These are phyloP conservation scores for Onygenales sp. DNA, from an alignment of 2,329 filamentous ascomycete genomes.

Conservation along the genomic window DNA sequence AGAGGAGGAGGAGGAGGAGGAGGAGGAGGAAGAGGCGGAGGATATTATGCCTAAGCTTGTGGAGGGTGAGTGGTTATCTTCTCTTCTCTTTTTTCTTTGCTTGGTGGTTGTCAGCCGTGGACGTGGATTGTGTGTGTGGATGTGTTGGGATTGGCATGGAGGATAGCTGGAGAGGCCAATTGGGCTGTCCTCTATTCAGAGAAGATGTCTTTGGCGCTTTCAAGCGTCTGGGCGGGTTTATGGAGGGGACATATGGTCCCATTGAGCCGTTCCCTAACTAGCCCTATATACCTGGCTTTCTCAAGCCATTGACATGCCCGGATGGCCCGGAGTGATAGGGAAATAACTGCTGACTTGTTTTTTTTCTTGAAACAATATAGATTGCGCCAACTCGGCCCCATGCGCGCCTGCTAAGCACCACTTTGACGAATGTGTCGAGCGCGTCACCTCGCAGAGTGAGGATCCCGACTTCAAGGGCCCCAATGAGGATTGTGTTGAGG, in stretches of 20 bases:
- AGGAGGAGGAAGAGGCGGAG: slow-evolving; percentile 71
- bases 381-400: slow-evolving; percentile 77
- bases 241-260: too few species aligned
- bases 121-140: not conserved
- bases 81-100: not conserved
- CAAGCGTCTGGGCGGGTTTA: too few species aligned
- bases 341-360: not conserved
- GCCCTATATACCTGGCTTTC: too few species aligned
- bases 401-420: slow-evolving; percentile 92
- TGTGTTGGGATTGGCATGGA: not conserved
- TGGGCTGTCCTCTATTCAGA: too few species aligned
- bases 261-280: too few species aligned
- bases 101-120: not conserved
- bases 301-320: too few species aligned
- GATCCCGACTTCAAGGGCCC: slow-evolving; percentile 61
- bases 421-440: slow-evolving; percentile 95
- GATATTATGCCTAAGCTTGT: slow-evolving; percentile 83
- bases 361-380: slow-evolving; percentile 37
- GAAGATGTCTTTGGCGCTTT: too few species aligned
- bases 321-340: too few species aligned
- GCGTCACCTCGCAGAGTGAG: slow-evolving; percentile 62
- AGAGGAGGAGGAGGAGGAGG: slow-evolving; percentile 61
- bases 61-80: slow-evolving; percentile 62
- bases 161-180: too few species aligned
- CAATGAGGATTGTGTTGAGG: slow-evolving; percentile 95